phyloP scores from a whole-genome alignment of 2,329 filamentous ascomycete species.

The Apiospora marii region DNA sequence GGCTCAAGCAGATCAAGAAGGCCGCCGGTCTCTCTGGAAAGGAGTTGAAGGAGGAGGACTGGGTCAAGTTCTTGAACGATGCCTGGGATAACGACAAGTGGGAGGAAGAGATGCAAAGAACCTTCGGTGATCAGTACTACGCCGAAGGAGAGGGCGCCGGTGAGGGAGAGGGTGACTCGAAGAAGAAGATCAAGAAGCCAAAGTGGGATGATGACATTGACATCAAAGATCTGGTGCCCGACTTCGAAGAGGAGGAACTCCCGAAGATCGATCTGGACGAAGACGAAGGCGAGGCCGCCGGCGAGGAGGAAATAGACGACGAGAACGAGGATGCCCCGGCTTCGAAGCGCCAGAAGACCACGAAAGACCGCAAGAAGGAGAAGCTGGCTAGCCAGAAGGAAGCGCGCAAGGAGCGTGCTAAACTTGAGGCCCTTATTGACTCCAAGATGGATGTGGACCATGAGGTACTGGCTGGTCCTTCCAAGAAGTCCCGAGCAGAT shows the following conservation, averaged over 20 bases:
- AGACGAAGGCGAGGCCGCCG: slow-evolving; percentile 40
- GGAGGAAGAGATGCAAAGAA: slow-evolving; percentile 88
- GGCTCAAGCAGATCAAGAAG: slow-evolving; percentile 86
- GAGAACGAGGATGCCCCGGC: slow-evolving; percentile 53
- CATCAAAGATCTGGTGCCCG: slow-evolving; percentile 89
- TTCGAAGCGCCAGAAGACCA: slow-evolving; percentile 67
- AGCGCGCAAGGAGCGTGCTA: slow-evolving; percentile 80
- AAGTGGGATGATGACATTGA: slow-evolving; percentile 98
- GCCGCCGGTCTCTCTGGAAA: slow-evolving; percentile 81
- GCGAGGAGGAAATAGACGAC: slow-evolving; percentile 36
- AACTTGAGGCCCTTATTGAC: slow-evolving; percentile 88
- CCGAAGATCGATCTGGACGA: slow-evolving; percentile 64
- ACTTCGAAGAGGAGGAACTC: slow-evolving; percentile 75
- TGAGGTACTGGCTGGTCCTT: slow-evolving; percentile 56
- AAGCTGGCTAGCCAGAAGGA: slow-evolving; percentile 69
- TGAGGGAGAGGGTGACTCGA: slow-evolving; percentile 57
- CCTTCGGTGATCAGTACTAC: slow-evolving; percentile 93
- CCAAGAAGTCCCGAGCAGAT: slow-evolving; percentile 32
- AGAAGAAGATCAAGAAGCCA: slow-evolving; percentile 79
- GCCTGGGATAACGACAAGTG: slow-evolving; percentile 90
- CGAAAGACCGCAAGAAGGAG: slow-evolving; percentile 66
- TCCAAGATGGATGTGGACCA: slow-evolving; percentile 78
- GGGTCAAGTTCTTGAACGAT: slow-evolving; percentile 83
- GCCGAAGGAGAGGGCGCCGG: slow-evolving; percentile 72
- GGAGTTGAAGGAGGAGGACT: slow-evolving; percentile 75